phyloP scores from a whole-genome alignment of 257 asterid genomes.

The Solanum sitiens region DNA sequence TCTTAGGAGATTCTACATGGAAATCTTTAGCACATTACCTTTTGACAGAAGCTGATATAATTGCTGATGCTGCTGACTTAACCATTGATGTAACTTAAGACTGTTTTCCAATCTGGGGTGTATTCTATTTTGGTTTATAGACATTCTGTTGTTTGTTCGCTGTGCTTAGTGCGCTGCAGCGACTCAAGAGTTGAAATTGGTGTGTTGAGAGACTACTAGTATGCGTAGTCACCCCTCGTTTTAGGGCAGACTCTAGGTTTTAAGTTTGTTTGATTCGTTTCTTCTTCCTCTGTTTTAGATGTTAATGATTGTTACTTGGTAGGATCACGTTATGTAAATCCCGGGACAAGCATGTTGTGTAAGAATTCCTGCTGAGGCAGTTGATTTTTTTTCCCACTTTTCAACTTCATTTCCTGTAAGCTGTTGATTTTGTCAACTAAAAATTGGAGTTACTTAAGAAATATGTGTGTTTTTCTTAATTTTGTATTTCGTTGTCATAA shows the following conservation, averaged over 20 bases:
- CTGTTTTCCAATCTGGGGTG: neutral
- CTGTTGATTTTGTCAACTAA: neutral
- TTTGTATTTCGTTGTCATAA: neutral
- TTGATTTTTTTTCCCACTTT: neutral
- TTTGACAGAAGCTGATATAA: neutral
- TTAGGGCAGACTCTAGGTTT: neutral
- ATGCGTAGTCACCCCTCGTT: neutral
- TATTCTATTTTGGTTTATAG: neutral
- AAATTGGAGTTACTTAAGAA: neutral
- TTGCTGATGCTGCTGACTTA: neutral
- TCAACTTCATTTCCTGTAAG: neutral
- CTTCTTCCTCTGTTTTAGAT: neutral
- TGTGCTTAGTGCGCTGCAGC: neutral
- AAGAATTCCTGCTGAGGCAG: neutral
- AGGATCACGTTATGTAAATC: neutral
- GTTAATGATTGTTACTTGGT: neutral
- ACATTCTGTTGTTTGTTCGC: neutral
- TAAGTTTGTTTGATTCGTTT: neutral
- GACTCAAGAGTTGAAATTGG: neutral
- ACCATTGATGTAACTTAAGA: neutral
- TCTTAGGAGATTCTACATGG: neutral
- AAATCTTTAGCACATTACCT: neutral
- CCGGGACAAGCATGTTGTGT: neutral
- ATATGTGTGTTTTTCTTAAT: neutral
- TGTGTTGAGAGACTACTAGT: neutral